Percentiles rank a stretch among this genome's conserved stretches.
phyloP scores from a whole-genome alignment of 2,329 filamentous ascomycete genomes.

The Cladosporium velox region DNA sequence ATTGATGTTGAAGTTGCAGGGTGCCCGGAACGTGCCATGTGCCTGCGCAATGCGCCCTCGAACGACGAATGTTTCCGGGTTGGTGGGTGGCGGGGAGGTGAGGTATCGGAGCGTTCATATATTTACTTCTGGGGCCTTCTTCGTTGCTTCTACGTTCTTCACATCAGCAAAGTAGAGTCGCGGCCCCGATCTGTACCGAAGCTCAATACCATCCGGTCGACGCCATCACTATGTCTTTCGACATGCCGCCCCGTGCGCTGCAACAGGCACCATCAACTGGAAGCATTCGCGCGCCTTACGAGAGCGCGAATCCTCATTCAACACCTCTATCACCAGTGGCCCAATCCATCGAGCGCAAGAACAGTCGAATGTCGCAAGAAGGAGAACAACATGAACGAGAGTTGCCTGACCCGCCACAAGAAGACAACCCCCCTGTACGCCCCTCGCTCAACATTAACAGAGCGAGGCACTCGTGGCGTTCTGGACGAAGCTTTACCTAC shows the following conservation, averaged over 20 bases:
- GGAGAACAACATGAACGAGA: background rate
- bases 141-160: background rate
- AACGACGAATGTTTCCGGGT: conserved; percentile 14
- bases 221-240: conserved; percentile 11
- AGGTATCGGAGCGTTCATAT: background rate
- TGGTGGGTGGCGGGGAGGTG: background rate
- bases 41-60: background rate
- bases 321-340: conserved; percentile 4
- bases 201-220: background rate
- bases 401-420: background rate
- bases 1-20: background rate
- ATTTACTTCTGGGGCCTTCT: background rate
- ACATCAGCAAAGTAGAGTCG: background rate
- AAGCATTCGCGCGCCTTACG: conserved; percentile 3
- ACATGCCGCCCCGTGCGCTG: background rate
- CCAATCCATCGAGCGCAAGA: conserved; percentile 12
- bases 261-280: background rate
- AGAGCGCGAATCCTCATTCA: background rate
- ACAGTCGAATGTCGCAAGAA: background rate
- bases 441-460: conserved; percentile 7
- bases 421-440: background rate
- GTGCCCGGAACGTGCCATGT: background rate
- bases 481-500: conserved; percentile 26
- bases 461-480: conserved; percentile 13
- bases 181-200: background rate